Evolutionary conservation across 192 early-diverging fungal genomes (phyloP).

Genomic region (Coemansia aciculifera): DNA sequence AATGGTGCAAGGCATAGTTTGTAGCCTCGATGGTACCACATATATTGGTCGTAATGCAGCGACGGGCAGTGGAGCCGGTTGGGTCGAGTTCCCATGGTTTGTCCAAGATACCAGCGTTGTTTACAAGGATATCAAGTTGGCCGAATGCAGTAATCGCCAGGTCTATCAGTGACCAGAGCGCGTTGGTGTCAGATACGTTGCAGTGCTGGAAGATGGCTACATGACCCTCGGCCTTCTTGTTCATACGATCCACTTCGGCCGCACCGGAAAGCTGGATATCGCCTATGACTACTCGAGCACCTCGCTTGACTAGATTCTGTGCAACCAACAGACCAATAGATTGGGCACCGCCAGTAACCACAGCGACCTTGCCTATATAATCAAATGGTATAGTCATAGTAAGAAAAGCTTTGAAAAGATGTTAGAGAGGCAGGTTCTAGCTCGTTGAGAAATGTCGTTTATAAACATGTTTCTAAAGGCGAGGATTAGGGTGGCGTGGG

Average conservation of each 20-base stretch:
- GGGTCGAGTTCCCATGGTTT: conserved; percentile 35
- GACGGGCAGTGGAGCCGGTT: conserved; percentile 51
- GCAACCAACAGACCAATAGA: conserved; percentile 62
- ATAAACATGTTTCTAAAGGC: neutral
- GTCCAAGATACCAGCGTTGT: conserved; percentile 62
- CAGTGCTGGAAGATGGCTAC: conserved; percentile 55
- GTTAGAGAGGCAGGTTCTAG: neutral
- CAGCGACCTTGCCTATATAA: conserved; percentile 59
- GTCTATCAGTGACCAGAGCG: conserved; percentile 43
- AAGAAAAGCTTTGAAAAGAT: neutral
- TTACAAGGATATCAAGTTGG: conserved; percentile 57
- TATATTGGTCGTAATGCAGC: conserved; percentile 69
- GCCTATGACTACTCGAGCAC: conserved; percentile 61
- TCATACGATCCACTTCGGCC: conserved; percentile 28
- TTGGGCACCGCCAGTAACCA: conserved; percentile 67
- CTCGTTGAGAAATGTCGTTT: neutral
- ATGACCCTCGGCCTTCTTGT: conserved; percentile 17
- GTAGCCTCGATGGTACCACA: conserved; percentile 70
- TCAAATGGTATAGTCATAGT: conserved; percentile 2
- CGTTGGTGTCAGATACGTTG: conserved; percentile 47
- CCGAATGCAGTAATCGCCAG: conserved; percentile 57
- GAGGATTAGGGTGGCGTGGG: neutral
- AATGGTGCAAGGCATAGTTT: conserved; percentile 59
- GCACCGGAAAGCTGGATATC: conserved; percentile 42
- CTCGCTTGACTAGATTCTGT: conserved; percentile 54